phyloP scores from a whole-genome alignment of 176 grass and related monocot species.

The Echinochloa phyllopogon region DNA sequence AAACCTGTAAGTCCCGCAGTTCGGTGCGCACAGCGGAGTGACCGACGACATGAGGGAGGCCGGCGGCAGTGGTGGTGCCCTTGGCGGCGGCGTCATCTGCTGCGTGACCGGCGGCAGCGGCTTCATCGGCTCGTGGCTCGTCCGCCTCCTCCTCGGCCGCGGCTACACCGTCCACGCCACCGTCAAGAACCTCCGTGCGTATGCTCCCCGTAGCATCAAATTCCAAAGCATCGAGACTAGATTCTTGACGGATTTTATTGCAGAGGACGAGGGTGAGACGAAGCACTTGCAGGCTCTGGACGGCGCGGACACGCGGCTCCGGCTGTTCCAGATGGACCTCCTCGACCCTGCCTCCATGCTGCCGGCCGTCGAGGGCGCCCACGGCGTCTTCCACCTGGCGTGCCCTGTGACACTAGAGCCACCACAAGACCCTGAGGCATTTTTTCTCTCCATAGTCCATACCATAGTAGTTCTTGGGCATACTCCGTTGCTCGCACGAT shows the following conservation, averaged over 20 bases:
- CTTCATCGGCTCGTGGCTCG: conserved; percentile 90
- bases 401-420: conserved; percentile 39
- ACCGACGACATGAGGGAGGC: too few species aligned
- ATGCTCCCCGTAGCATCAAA: too few species aligned
- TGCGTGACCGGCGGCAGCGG: too few species aligned
- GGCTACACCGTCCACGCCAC: conserved; percentile 84
- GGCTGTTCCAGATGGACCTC: conserved; percentile 70
- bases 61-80: too few species aligned
- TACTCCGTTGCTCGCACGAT: background rate
- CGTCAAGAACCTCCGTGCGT: conserved; percentile 59
- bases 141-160: conserved; percentile 63
- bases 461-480: too few species aligned
- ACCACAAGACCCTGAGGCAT: conserved; percentile 52
- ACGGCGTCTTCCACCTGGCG: conserved; percentile 69
- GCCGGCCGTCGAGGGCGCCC: conserved; percentile 48
- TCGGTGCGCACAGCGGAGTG: too few species aligned
- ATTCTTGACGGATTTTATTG: background rate
- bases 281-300: conserved; percentile 58
- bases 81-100: too few species aligned
- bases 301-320: conserved; percentile 49
- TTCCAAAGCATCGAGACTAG: background rate
- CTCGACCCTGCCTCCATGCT: conserved; percentile 43
- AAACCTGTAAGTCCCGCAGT: too few species aligned
- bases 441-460: background rate
- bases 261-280: conserved; percentile 69